Conservation (phyloP, 257 asterid genomes). For the Ajuga chamaepitys region DNA sequence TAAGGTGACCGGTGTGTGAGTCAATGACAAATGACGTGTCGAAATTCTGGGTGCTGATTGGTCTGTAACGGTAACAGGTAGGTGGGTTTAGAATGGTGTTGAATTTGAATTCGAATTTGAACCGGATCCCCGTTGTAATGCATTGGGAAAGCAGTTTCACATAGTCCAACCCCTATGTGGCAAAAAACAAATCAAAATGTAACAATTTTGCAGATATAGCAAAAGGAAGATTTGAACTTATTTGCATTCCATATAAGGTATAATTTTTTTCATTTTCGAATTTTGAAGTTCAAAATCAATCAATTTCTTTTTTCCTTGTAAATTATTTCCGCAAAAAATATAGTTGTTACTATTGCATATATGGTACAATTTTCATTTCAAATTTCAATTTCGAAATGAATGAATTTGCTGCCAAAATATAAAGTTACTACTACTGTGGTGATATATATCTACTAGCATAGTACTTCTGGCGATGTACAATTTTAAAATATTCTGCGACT, state of each 20-base stretch:
- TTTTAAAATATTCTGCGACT: no score
- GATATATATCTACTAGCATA: not conserved
- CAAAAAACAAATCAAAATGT: conserved; percentile 8
- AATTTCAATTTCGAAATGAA: not conserved
- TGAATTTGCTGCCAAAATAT: not conserved
- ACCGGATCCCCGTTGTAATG: conserved; percentile 10
- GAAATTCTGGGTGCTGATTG: not conserved
- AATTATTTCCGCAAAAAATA: no score
- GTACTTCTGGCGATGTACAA: no score
- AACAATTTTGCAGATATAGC: conserved; percentile 9
- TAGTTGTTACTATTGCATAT: no score
- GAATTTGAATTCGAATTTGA: conserved; percentile 54
- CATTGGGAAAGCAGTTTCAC: conserved; percentile 33
- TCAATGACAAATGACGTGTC: conserved; percentile 8
- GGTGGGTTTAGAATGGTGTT: conserved; percentile 19
- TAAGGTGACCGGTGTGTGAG: not conserved
- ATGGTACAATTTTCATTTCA: not conserved
- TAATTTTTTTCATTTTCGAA: no score
- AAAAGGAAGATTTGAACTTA: no score
- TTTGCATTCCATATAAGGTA: no score
- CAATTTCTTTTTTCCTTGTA: no score
- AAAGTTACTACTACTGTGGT: not conserved
- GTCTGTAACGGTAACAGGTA: conserved; percentile 8
- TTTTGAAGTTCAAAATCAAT: no score
- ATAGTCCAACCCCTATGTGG: conserved; percentile 20